Evolutionary conservation across 2,329 filamentous ascomycete species (phyloP).

Genomic region (Fusarium haematococcum): DNA sequence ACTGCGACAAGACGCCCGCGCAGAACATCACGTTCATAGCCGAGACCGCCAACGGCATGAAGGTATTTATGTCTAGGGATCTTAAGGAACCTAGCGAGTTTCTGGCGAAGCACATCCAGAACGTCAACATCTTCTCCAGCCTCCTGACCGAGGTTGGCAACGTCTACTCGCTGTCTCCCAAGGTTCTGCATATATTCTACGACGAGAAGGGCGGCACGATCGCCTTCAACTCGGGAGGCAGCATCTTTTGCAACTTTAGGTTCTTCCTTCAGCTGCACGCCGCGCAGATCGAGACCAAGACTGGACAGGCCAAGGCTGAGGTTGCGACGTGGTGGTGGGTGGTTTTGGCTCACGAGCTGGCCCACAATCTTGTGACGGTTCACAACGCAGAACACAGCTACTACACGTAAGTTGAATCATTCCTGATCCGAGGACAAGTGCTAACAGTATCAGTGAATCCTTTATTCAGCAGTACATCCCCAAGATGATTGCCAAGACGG

Average conservation of each 20-base stretch:
- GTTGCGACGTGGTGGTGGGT: constrained; percentile 92
- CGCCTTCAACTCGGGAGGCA: constrained; percentile 89
- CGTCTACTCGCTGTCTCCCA: constrained; percentile 77
- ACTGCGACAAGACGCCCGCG: constrained; percentile 83
- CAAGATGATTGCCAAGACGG: constrained; percentile 71
- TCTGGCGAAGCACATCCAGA: constrained; percentile 67
- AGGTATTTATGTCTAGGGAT: constrained; percentile 75
- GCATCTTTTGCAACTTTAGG: constrained; percentile 92
- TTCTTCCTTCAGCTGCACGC: constrained; percentile 87
- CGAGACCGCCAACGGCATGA: constrained; percentile 77
- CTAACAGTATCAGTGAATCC: constrained; percentile 68
- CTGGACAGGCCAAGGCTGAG: constrained; percentile 68
- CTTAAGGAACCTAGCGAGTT: constrained; percentile 65
- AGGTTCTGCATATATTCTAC: constrained; percentile 86
- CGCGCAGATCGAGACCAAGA: constrained; percentile 53
- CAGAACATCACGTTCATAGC: constrained; percentile 80
- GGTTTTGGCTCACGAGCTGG: constrained; percentile 93
- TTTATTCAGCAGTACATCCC: constrained; percentile 83
- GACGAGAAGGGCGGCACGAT: constrained; percentile 84
- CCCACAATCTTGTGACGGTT: constrained; percentile 86
- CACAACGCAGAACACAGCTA: constrained; percentile 86
- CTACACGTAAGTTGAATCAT: constrained; percentile 71
- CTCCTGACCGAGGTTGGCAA: constrained; percentile 76
- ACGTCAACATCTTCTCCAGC: constrained; percentile 76
- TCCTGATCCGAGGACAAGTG: background rate